Evolutionary conservation across 1,284 basidiomycete species (phyloP).

Genomic region (Takashimella tepidaria): DNA sequence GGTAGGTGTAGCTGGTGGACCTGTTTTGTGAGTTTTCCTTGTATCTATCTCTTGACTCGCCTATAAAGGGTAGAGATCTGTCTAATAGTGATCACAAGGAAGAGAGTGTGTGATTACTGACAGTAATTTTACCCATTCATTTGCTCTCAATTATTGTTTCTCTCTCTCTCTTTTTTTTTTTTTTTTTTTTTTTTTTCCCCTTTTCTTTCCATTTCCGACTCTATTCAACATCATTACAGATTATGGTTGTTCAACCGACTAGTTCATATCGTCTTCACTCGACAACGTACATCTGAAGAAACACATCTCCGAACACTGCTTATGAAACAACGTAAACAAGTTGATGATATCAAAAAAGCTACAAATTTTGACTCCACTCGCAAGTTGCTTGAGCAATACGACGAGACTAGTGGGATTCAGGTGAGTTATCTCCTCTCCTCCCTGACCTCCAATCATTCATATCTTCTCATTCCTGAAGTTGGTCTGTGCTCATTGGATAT

Average conservation of each 20-base stretch:
- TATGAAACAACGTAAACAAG: slow-evolving; percentile 73
- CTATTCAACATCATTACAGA: too few relatives aligned
- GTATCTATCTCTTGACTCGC: too few relatives aligned
- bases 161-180: neutral
- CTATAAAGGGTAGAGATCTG: too few relatives aligned
- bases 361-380: slow-evolving; percentile 92
- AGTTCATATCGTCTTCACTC: slow-evolving; percentile 78
- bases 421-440: slow-evolving; percentile 26
- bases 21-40: slow-evolving; percentile 74
- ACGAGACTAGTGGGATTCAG: slow-evolving; percentile 52
- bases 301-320: slow-evolving; percentile 69
- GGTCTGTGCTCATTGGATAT: neutral
- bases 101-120: too few relatives aligned
- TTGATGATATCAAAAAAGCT: slow-evolving; percentile 96
- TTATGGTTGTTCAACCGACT: slow-evolving; percentile 76
- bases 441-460: slow-evolving; percentile 14
- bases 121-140: too few relatives aligned
- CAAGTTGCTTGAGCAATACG: slow-evolving; percentile 85
- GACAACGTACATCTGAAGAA: slow-evolving; percentile 82
- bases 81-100: too few relatives aligned
- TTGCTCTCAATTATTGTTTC: neutral
- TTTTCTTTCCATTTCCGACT: too few relatives aligned
- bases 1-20: slow-evolving; percentile 62
- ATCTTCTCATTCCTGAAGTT: too few relatives aligned
- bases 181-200: neutral